Percentiles rank a stretch among this genome's conserved stretches.
These are phyloP conservation scores for Aspergillus sp. DNA, from an alignment of 2,329 filamentous ascomycete genomes.

Conservation along the genomic window DNA sequence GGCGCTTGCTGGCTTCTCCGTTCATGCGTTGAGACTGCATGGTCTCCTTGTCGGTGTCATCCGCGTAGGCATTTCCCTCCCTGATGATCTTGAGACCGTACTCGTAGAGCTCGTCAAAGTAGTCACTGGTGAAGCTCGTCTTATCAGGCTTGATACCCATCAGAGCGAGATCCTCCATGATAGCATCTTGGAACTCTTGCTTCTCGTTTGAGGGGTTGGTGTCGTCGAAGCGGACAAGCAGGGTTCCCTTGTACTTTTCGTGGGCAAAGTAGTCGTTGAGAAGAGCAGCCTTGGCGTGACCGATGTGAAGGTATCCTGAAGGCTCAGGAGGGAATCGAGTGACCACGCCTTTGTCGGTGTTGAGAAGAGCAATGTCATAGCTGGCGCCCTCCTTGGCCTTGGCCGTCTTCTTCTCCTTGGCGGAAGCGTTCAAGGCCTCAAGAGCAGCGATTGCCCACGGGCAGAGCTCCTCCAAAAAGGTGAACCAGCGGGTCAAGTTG, in stretches of 20 bases:
- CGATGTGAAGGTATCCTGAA: slow-evolving; percentile 93
- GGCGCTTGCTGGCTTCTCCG: slow-evolving; percentile 78
- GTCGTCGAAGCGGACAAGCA: slow-evolving; percentile 93
- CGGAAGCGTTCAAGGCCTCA: slow-evolving; percentile 70
- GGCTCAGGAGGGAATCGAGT: slow-evolving; percentile 94
- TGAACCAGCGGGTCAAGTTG: slow-evolving; percentile 86
- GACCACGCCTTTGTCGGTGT: slow-evolving; percentile 86
- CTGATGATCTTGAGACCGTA: slow-evolving; percentile 83
- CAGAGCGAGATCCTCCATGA: slow-evolving; percentile 85
- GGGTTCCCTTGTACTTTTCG: slow-evolving; percentile 86
- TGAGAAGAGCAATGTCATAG: slow-evolving; percentile 85
- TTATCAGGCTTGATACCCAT: slow-evolving; percentile 91
- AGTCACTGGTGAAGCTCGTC: slow-evolving; percentile 89
- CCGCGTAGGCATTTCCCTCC: slow-evolving; percentile 86
- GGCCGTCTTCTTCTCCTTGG: slow-evolving; percentile 69
- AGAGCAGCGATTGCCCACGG: slow-evolving; percentile 74
- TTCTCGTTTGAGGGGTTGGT: slow-evolving; percentile 98
- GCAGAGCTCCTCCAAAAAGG: slow-evolving; percentile 79
- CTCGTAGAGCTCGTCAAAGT: slow-evolving; percentile 91
- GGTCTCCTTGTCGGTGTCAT: slow-evolving; percentile 87
- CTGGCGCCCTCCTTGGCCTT: slow-evolving; percentile 78
- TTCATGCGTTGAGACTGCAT: slow-evolving; percentile 86
- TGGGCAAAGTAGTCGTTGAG: slow-evolving; percentile 98
- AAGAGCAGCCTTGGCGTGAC: slow-evolving; percentile 90
- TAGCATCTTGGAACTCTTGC: slow-evolving; percentile 92